Evolutionary conservation across 345 rosid genomes (phyloP).

Genomic region (Erucastrum elatum): DNA sequence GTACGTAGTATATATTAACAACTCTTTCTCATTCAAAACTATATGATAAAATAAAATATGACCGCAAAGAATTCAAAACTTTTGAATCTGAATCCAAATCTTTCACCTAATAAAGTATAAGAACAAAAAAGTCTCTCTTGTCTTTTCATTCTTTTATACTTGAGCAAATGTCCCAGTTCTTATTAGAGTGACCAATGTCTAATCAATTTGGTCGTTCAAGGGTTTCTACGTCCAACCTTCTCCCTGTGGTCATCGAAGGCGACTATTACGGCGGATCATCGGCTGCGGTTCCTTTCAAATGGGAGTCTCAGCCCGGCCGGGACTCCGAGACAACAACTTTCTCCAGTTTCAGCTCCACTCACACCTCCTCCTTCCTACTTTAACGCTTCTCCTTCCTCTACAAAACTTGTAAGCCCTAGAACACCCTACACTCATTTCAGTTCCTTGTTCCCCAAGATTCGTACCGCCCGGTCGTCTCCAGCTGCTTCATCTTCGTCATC

Average conservation of each 20-base stretch:
- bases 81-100: constrained; percentile 41
- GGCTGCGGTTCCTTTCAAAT: constrained; percentile 58
- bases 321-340: constrained; percentile 44
- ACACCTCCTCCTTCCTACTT: constrained; percentile 76
- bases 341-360: constrained; percentile 45
- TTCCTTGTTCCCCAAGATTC: constrained; percentile 42
- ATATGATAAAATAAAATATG: neutral
- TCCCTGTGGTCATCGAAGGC: constrained; percentile 21
- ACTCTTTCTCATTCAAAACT: neutral
- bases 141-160: constrained; percentile 4
- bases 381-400: constrained; percentile 32
- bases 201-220: constrained; percentile 22
- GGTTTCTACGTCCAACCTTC: constrained; percentile 19
- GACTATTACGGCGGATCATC: constrained; percentile 54
- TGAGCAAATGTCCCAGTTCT: neutral
- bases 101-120: neutral
- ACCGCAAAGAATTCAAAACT: neutral
- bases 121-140: constrained; percentile 1
- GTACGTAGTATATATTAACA: neutral
- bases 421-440: constrained; percentile 28
- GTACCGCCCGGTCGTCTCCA: constrained; percentile 23
- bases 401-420: constrained; percentile 19
- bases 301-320: constrained; percentile 93
- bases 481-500: constrained; percentile 40
- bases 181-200: constrained; percentile 10